Conservation (phyloP, 805 yeast genomes). For the Saitoella complicata region DNA sequence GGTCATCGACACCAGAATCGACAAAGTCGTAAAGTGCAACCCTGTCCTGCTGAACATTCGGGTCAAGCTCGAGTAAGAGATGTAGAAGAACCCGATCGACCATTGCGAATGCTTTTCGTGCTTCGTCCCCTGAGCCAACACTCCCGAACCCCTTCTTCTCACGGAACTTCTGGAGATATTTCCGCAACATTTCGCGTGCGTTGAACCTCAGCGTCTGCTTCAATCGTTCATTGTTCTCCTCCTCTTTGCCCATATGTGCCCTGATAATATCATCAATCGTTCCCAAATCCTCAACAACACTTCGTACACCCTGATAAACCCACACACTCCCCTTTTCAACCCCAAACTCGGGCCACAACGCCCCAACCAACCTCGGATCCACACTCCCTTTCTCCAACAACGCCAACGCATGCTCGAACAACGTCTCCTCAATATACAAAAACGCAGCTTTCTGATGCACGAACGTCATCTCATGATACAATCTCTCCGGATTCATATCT, state of each 20-base stretch:
- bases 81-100: constrained; percentile 16
- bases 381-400: constrained; percentile 23
- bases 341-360: constrained; percentile 8
- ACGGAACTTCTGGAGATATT: constrained; percentile 18
- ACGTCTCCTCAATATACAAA: constrained; percentile 16
- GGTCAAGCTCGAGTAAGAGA: constrained; percentile 3
- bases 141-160: constrained; percentile 18
- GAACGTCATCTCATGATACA: constrained; percentile 25
- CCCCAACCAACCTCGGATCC: constrained; percentile 22
- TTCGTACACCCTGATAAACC: constrained; percentile 19
- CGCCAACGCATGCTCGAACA: constrained; percentile 16
- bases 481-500: constrained; percentile 21
- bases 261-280: too few relatives aligned
- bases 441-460: constrained; percentile 24
- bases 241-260: constrained; percentile 4
- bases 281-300: constrained; percentile 5
- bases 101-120: constrained; percentile 18
- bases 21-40: constrained; percentile 16
- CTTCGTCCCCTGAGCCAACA: constrained; percentile 14
- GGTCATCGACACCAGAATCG: constrained; percentile 14
- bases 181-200: constrained; percentile 13
- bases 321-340: constrained; percentile 16
- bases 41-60: constrained; percentile 3
- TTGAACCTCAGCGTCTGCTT: constrained; percentile 9
- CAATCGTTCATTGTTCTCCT: too few relatives aligned